Base-by-base conservation (phyloP, 2,329 filamentous ascomycete genomes). In the Pestalotiopsis sp. region DNA sequence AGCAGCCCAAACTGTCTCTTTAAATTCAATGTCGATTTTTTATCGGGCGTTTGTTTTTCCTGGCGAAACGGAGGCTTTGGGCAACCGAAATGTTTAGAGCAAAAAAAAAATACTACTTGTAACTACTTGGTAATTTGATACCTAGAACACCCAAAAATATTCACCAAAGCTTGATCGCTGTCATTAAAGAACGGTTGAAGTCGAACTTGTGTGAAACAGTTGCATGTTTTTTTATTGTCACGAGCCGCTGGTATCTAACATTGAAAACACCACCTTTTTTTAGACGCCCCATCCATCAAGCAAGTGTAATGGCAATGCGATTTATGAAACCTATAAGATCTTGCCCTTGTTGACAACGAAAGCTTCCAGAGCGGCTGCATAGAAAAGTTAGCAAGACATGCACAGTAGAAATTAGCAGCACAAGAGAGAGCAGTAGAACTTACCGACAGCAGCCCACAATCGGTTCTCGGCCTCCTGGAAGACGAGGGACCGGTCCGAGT, bases 391-490 rank as follows among this genome's bases (percentile, higher is more conserved):
- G 59, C 67, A 52, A 9, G 61, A 6, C 66, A 9, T 41, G 36
- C 38, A n/a, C 9, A 68, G 61, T 66, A 20, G 17, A 12, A 0
- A 11, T 31, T 31, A 4, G 27, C 9, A 7, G 41, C 20, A 58
- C 3, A 39, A 27, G 25, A 57, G 23, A 17, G 2, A 39, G 20
- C 5, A 57, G n/a, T 20, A 38, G 4, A 6, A 87, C 89, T 81
- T 82, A 91, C 91, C 85, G 75, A 97, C 90, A 59, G 94, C 95
- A 72, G 94, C 92, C 93, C 94, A 99, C 45, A 99, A 81, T 72
- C 96, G 90, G 78, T 99, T 99, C 83, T 98, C 95, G 0, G 94
- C 96, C 81, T 99, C 96, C 2, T 89, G 90, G 83, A 98, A 99
- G 4, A 98, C 96, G 31, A 99, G 84, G 52, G 93, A 97, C 76